Evolutionary conservation across 805 yeast species (phyloP), one percentile per base, ranked within the genome.

Genomic region (Candida sakaeoensis): DNA sequence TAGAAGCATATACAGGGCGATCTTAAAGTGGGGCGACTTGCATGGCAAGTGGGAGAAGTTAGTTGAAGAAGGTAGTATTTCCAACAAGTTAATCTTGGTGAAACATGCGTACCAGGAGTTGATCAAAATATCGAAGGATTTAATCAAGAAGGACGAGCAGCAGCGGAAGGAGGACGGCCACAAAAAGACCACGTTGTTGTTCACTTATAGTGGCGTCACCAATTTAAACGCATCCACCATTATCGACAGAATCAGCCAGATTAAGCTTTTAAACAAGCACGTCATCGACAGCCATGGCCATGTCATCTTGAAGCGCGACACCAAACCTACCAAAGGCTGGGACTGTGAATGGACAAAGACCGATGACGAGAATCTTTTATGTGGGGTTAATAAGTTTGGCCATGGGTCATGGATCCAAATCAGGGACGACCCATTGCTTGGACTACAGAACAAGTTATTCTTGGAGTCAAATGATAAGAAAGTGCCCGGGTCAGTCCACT

Each of bases 321-420:
- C 93, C 14, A 90, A 90, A 62, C 79, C 82, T 17, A 98, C 89
- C 8, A 80, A 80, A 53, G 91, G 85, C 33, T 93, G 99, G 99
- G 76, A 77, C 38, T 86, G 95, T 52, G 80, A 79, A 21, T 93
- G 99, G 99, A 70, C 71, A 2, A 70, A 73, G 10, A 77, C 72
- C 23, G 95, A 93, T 56, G 99, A 93, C 59, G 85, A 89, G 37
- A 85, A 80, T 79, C 70, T 93, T 39, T 60, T 93, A 45, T 77
- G 85, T 25, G 99, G 99, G 47, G 85, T 91, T 16, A 75, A 77
- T 54, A 89, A 87, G 62, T 90, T 90, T 61, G 99, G 99, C 0
- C 90, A 88, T 60, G 98, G 98, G 13, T 82, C 96, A 1, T 93
- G 99, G 99, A 58, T 75, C 2, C 90, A 85, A 54, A 90, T 93